Evolutionary conservation across 225 moss, liverwort and hornwort genomes (phyloP).

Genomic region (Bryum argenteum): DNA sequence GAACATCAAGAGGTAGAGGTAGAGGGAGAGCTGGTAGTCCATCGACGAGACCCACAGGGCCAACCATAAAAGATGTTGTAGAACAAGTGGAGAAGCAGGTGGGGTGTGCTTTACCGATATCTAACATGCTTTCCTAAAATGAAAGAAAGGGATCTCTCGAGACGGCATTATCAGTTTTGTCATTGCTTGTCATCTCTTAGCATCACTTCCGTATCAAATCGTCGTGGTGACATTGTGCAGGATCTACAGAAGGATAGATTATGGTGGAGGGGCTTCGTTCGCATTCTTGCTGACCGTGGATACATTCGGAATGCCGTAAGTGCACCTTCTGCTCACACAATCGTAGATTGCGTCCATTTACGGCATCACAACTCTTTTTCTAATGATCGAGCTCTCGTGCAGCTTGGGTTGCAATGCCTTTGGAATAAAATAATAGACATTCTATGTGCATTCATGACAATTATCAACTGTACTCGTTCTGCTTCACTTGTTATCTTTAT

Average conservation of each 20-base stretch:
- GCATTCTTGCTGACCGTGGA: slow-evolving; percentile 56
- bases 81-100: slow-evolving; percentile 54
- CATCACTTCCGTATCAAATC: slow-evolving; percentile 19
- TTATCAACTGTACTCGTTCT: too few species aligned
- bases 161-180: slow-evolving; percentile 14
- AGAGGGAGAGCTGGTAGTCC: slow-evolving; percentile 36
- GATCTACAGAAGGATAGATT: slow-evolving; percentile 49
- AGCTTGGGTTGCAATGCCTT: slow-evolving; percentile 2
- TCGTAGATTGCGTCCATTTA: background rate
- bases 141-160: background rate
- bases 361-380: background rate
- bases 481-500: too few species aligned
- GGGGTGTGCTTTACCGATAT: slow-evolving; percentile 9
- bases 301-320: slow-evolving; percentile 49
- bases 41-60: slow-evolving; percentile 22
- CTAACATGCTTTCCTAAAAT: background rate
- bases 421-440: background rate
- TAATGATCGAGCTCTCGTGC: background rate
- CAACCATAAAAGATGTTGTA: slow-evolving; percentile 33
- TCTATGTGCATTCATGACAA: background rate
- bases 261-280: slow-evolving; percentile 73
- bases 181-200: slow-evolving; percentile 16
- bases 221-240: slow-evolving; percentile 35
- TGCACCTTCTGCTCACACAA: slow-evolving; percentile 6
- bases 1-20: slow-evolving; percentile 40